A percentile compares a stretch with the other conserved stretches of the same genome.
Conservation (phyloP, 2,329 filamentous ascomycete genomes). For the Plenodomus tracheiphilus region DNA sequence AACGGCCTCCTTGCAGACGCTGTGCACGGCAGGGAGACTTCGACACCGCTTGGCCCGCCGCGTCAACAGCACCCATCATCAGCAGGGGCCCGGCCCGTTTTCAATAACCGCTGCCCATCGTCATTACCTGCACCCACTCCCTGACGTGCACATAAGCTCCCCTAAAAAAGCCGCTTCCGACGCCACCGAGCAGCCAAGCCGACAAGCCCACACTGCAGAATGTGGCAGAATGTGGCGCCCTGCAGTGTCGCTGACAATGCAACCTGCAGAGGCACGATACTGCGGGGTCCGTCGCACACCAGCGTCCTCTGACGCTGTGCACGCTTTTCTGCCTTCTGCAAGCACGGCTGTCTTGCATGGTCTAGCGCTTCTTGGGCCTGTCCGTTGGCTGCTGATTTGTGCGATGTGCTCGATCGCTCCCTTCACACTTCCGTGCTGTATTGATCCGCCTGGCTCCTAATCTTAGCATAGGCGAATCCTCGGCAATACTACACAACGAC, state of each 20-base stretch:
- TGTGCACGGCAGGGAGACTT: background rate
- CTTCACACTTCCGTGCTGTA: background rate
- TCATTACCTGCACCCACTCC: constrained; percentile 28
- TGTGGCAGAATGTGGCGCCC: constrained; percentile 28
- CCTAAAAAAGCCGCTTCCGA: constrained; percentile 31
- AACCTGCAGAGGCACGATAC: constrained; percentile 24
- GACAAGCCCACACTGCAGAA: constrained; percentile 3
- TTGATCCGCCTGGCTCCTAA: background rate
- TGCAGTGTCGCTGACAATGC: constrained; percentile 8
- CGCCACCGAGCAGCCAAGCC: constrained; percentile 17
- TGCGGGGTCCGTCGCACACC: constrained; percentile 29
- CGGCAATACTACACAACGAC: constrained; percentile 16
- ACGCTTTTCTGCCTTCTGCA: constrained; percentile 5
- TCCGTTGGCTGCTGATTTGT: constrained; percentile 6
- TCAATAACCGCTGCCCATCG: constrained; percentile 21
- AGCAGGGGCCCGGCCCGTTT: constrained; percentile 1
- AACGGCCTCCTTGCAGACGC: background rate
- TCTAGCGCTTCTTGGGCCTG: background rate
- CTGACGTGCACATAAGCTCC: constrained; percentile 34
- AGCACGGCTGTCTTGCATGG: background rate
- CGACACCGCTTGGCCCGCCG: constrained; percentile 3
- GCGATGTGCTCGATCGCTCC: constrained; percentile 4
- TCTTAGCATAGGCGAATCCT: constrained; percentile 18
- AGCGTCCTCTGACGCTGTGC: constrained; percentile 18
- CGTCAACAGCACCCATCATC: constrained; percentile 8